Evolutionary conservation across 768 basidiomycete species (phyloP), one percentile per base, ranked within the genome.

Genomic region (Russula vinacea): DNA sequence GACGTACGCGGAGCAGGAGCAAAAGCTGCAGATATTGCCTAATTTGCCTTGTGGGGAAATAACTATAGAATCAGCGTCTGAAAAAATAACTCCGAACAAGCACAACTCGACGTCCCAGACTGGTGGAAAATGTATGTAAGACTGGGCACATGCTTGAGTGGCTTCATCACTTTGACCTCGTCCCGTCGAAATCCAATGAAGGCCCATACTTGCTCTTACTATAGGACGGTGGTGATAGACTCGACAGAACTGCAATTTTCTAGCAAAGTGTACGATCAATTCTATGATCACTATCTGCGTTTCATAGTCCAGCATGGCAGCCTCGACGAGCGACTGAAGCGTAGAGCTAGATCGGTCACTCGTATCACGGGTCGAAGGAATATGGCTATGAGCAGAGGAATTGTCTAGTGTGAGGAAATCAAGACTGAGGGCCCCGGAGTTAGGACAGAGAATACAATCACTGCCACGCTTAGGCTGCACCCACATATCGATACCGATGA

Each of bases 61-160:
- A n/a, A n/a, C n/a, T n/a, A n/a, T n/a, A n/a, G n/a, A n/a, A n/a
- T n/a, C n/a, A n/a, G n/a, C n/a, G n/a, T n/a, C n/a, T n/a, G n/a
- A n/a, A n/a, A n/a, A n/a, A n/a, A n/a, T n/a, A n/a, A n/a, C n/a
- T n/a, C n/a, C n/a, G n/a, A n/a, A n/a, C n/a, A n/a, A n/a, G n/a
- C n/a, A n/a, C n/a, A n/a, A n/a, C n/a, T n/a, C n/a, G n/a, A 24
- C 53, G 11, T 24, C 35, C 53, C 53, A 54, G 53, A 54, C 22
- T 24, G 33, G 22, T 24, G n/a, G 37, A 37, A 39, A 39, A n/a
- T 11, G 37, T 2, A 54, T 39, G 53, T 2, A 39, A 22, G 13
- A 39, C 7, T 40, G 54, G 22, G 40, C 54, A 22, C n/a, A 13
- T 35, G 1, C 52, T 54, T 54, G 19, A 26, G 24, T 10, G 24